These are phyloP conservation scores for Cunninghamia lanceolata DNA, from an alignment of 75 land plant genomes.

Conservation along the genomic window DNA sequence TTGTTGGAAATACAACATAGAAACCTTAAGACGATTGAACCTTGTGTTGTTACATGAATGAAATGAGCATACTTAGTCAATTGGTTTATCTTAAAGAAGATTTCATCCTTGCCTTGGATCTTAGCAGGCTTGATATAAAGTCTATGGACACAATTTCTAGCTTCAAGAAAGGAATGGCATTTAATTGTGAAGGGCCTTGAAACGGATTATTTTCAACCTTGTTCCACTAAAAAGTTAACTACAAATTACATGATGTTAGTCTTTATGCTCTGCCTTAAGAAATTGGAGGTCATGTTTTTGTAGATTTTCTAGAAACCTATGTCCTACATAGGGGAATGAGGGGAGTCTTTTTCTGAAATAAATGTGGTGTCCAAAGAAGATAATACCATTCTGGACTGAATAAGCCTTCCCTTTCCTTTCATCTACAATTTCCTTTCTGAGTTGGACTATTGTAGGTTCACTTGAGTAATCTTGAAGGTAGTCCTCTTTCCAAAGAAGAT, in stretches of 20 bases:
- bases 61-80: conserved; percentile 13
- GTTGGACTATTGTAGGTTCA: not conserved
- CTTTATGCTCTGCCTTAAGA: not conserved
- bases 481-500: not conserved
- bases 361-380: not conserved
- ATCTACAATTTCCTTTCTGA: not conserved
- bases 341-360: not conserved
- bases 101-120: conserved; percentile 12
- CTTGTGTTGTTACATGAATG: too few species aligned
- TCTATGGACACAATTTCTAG: conserved; percentile 27
- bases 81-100: conserved; percentile 20
- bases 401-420: too few species aligned
- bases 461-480: not conserved
- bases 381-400: not conserved
- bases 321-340: not conserved
- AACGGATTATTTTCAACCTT: not conserved
- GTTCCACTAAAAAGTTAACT: not conserved
- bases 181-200: conserved; percentile 5
- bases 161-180: conserved; percentile 10
- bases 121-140: conserved; percentile 16
- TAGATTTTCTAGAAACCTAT: not conserved
- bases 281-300: not conserved
- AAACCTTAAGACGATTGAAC: too few species aligned
- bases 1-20: too few species aligned
- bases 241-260: not conserved